phyloP scores from a whole-genome alignment of 2,329 filamentous ascomycete species.

The Sordariomycetes sp. region DNA sequence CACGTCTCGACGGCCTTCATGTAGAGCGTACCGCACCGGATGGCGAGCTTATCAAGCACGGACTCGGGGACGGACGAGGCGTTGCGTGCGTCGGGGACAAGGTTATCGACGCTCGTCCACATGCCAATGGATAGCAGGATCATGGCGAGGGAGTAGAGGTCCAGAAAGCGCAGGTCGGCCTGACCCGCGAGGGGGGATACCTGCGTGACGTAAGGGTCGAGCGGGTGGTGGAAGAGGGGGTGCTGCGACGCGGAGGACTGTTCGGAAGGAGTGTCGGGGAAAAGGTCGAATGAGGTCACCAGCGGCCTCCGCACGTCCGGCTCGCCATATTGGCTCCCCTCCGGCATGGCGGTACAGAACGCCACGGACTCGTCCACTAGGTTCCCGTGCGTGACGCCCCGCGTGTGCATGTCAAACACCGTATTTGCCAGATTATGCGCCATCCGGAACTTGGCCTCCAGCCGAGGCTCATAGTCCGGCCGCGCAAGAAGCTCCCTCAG shows the following conservation, averaged over 20 bases:
- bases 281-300: constrained; percentile 63
- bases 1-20: constrained; percentile 63
- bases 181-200: constrained; percentile 32
- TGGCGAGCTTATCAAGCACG: constrained; percentile 47
- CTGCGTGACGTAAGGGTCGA: constrained; percentile 39
- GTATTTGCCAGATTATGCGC: constrained; percentile 61
- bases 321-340: constrained; percentile 26
- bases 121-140: constrained; percentile 62
- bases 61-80: constrained; percentile 44
- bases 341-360: constrained; percentile 39
- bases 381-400: constrained; percentile 58
- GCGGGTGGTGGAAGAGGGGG: constrained; percentile 51
- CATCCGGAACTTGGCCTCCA: constrained; percentile 66
- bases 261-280: constrained; percentile 27
- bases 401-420: constrained; percentile 58
- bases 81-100: constrained; percentile 27
- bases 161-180: constrained; percentile 44
- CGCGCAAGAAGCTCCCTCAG: constrained; percentile 38
- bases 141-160: constrained; percentile 63
- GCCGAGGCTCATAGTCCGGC: constrained; percentile 44
- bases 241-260: constrained; percentile 15
- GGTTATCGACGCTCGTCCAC: constrained; percentile 53
- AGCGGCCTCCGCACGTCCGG: constrained; percentile 56
- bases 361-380: constrained; percentile 54
- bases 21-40: constrained; percentile 61